phyloP scores from a whole-genome alignment of 108 stramenopile genomes.

The Parmales sp. region DNA sequence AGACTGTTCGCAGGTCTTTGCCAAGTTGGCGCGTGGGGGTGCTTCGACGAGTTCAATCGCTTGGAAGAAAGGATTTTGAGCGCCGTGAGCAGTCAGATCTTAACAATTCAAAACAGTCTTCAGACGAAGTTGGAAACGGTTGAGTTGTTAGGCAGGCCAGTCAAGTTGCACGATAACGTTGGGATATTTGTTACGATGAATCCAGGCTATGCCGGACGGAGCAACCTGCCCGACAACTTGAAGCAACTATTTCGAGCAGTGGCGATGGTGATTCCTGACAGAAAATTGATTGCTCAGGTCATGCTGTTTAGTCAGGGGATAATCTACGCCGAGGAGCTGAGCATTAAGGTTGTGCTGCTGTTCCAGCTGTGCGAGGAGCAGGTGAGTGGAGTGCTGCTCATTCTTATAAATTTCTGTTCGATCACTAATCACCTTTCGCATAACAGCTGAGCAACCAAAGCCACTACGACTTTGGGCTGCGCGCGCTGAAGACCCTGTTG shows the following conservation, averaged over 20 bases:
- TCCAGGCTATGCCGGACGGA: constrained; percentile 98
- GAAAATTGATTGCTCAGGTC: constrained; percentile 92
- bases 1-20: constrained; percentile 93
- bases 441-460: constrained; percentile 65
- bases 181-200: constrained; percentile 99
- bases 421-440: too few species aligned
- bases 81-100: constrained; percentile 94
- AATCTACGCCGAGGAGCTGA: constrained; percentile 80
- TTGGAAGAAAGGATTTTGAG: constrained; percentile 90
- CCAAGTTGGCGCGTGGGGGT: constrained; percentile 91
- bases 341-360: constrained; percentile 80
- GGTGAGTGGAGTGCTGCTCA: too few species aligned
- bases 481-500: constrained; percentile 92
- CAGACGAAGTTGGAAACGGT: constrained; percentile 51
- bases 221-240: constrained; percentile 95
- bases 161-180: constrained; percentile 79
- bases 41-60: constrained; percentile 97
- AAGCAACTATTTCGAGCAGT: constrained; percentile 94
- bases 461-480: constrained; percentile 98
- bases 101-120: constrained; percentile 86
- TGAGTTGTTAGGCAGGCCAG: constrained; percentile 58
- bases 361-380: constrained; percentile 81
- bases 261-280: constrained; percentile 95
- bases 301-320: constrained; percentile 99
- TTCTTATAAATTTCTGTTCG: too few species aligned